Evolutionary conservation across 108 stramenopile genomes (phyloP).

Genomic region (Seminavis robusta): DNA sequence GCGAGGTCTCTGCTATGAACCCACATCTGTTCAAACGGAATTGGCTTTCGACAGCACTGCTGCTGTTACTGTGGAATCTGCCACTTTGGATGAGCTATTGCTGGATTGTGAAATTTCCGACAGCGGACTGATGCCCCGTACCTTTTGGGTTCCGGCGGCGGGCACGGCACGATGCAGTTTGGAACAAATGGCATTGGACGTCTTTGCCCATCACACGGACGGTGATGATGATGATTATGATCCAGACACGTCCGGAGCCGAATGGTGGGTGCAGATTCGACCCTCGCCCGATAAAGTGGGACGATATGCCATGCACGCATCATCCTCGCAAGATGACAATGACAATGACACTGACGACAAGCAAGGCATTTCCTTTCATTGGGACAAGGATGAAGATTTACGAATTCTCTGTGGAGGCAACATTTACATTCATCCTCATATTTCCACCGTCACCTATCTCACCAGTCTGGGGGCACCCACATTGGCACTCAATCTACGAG

Average conservation of each 20-base stretch:
- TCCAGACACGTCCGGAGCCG: conserved; percentile 48
- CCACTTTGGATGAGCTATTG: conserved; percentile 54
- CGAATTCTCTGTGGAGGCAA: conserved; percentile 63
- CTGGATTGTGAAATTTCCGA: conserved; percentile 82
- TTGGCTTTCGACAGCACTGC: not conserved
- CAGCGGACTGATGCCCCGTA: conserved; percentile 66
- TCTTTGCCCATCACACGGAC: conserved; percentile 68
- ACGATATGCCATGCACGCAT: conserved; percentile 29
- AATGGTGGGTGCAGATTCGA: conserved; percentile 85
- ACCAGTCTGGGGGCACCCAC: conserved; percentile 73
- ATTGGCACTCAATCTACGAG: conserved; percentile 44
- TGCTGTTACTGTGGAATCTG: not conserved
- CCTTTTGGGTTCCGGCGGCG: conserved; percentile 66
- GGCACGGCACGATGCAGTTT: conserved; percentile 55
- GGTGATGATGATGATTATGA: not conserved
- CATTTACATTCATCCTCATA: conserved; percentile 72
- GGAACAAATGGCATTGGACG: conserved; percentile 66
- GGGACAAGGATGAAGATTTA: conserved; percentile 88
- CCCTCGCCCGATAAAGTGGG: conserved; percentile 52
- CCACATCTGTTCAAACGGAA: conserved; percentile 5
- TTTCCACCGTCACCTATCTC: conserved; percentile 82
- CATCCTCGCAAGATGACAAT: conserved; percentile 15
- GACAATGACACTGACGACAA: conserved; percentile 20
- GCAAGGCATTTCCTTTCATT: conserved; percentile 76
- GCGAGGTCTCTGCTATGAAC: not conserved